Base-by-base conservation (phyloP, 2,329 filamentous ascomycete species). In the Sporothrix dimorphospora region DNA sequence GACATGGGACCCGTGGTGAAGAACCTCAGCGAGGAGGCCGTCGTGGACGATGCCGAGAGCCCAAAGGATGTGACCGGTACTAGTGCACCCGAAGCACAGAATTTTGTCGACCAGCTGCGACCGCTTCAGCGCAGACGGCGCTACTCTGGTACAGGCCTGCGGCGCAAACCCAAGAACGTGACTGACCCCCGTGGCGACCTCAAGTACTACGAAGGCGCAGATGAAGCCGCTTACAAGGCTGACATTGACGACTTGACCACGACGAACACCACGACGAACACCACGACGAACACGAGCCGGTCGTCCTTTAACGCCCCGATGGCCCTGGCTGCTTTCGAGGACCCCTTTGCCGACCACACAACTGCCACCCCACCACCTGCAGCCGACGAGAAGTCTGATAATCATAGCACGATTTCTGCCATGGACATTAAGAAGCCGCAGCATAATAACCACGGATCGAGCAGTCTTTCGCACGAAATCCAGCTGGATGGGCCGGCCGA, bases 171-270 rank as follows among this genome's bases (percentile, higher is more conserved):
- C 30, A 84, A 88, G 71, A 92, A 94, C 74, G 91, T 97, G 7
- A 87, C 86, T 21, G 88, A 91, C 14, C 85, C 88, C 11, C 86
- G 91, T 69, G 92, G 93, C n/a, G 88, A 92, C 74, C 85, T 98
- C n/a, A 91, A 97, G 79, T 97, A 94, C 76, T 94, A 92, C 77
- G 94, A 97, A 78, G 93, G 97, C 76, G 93, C 95, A 38, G 94
- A 94, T 27, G 95, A 97, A 78, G 90, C 90, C 55, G 92, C 89
- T 53, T 92, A 95, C 80, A 89, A 90, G 75, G 91, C 91, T 74
- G 91, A 93, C 75, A 86, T 88, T 45, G 89, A 91, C 72, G 78
- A 78, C 14, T 24, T 51, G 40, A 49, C 59, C 14, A 40, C 73
- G 1, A 63, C 71, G 19, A 72, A 74, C 76, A 34, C 74, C 71